phyloP scores from a whole-genome alignment of 768 basidiomycete genomes.

The Russula griseocarnosa region DNA sequence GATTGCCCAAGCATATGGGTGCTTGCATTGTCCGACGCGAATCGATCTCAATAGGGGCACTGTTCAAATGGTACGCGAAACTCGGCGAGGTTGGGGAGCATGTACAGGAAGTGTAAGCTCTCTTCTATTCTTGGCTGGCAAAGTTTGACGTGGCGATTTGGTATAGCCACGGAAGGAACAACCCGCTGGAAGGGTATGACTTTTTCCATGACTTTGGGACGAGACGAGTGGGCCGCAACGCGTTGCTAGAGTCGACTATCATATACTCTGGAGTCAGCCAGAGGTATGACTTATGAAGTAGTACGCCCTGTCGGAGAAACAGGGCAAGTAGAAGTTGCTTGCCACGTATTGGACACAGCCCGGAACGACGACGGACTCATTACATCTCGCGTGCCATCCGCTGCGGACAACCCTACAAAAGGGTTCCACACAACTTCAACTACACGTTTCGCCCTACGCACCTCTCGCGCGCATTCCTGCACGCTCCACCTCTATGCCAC shows the following conservation, averaged over 20 bases:
- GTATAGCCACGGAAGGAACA: slow-evolving; percentile 4
- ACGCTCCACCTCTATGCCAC: slow-evolving; percentile 12
- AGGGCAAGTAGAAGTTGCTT: too few relatives aligned
- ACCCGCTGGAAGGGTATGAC: slow-evolving; percentile 12
- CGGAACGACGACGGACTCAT: too few relatives aligned
- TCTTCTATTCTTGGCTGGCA: background rate
- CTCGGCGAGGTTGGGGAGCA: background rate
- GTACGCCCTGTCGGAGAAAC: too few relatives aligned
- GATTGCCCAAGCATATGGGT: slow-evolving; percentile 7
- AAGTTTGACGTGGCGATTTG: background rate
- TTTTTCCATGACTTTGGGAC: slow-evolving; percentile 4
- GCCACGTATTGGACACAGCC: too few relatives aligned
- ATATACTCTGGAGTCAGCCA: too few relatives aligned
- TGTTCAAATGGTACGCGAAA: slow-evolving; percentile 1
- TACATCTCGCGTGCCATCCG: too few relatives aligned
- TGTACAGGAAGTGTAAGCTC: background rate
- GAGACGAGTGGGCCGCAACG: background rate
- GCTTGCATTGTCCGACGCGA: slow-evolving; percentile 1
- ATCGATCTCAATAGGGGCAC: slow-evolving; percentile 1
- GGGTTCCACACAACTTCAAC: slow-evolving; percentile 16
- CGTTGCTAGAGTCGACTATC: too few relatives aligned
- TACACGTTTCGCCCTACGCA: slow-evolving; percentile 5
- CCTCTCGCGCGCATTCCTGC: background rate
- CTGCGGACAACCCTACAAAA: background rate
- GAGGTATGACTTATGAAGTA: too few relatives aligned